Base-by-base conservation (phyloP, 129 eudicot species). In the Centrapalus pauciflorus region DNA sequence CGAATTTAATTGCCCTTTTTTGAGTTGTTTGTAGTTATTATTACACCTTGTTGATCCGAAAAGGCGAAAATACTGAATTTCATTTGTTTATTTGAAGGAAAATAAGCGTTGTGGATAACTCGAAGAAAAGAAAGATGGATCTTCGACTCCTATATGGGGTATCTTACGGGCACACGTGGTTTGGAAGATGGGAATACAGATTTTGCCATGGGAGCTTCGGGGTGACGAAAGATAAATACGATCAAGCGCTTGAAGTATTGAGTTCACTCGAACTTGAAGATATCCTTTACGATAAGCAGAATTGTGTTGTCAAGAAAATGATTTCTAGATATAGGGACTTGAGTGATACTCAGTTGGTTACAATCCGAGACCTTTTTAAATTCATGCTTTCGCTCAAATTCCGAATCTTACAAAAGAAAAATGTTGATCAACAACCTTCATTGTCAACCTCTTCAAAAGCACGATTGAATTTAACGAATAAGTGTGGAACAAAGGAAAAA, bases 131-230 rank as follows among this genome's bases (percentile, higher is more conserved):
- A 37, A 67, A 30, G 28, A 84, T 89, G 95, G 99, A 93, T 61
- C 88, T 88, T 43, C 55, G 99, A 12, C 67, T 93, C 64, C 88
- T 93, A 12, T 81, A 93, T 20, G 96, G 92, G 26, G 70, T 93
- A 12, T 82, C 91, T 0, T 80, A 82, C 5, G 91, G 96, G 16
- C 84, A 82, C 37, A 71, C 96, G 0, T 88, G 96, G 96, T 88
- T 84, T 69, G 96, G 91, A 9, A 80, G 81, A 60, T 88, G 96
- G 96, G 96, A 80, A 5, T 88, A 88, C 54, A 55, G 59, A 24
- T 88, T 88, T 41, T 77, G 64, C 76, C 78, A 57, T 60, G 96
- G 96, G 21, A 88, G 91, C 75, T 88, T 79, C 55, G 91, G 91
- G 10, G 82, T 84, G 52, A 78, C 81, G 1, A 77, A 75, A 63